phyloP scores from a whole-genome alignment of 352 stramenopile species.

The Phytophthora cryptogea region DNA sequence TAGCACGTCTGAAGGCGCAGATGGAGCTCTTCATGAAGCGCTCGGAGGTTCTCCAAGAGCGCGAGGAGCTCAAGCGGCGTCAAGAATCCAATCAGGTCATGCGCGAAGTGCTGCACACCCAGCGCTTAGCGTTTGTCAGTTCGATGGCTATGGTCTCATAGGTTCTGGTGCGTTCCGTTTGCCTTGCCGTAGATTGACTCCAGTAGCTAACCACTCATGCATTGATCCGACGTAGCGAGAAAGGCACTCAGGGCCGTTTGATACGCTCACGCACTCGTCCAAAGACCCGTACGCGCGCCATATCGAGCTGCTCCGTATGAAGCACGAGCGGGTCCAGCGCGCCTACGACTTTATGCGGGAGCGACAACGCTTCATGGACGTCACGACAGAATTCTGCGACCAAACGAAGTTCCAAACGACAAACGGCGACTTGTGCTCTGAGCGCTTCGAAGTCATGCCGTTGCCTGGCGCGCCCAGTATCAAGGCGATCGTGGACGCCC shows the following conservation, averaged over 20 bases:
- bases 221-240: conserved; percentile 10
- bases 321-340: conserved; percentile 28
- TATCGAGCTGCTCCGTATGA: conserved; percentile 25
- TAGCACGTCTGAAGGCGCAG: conserved; percentile 17
- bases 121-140: conserved; percentile 29
- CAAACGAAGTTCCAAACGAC: conserved; percentile 44
- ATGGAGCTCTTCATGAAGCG: conserved; percentile 13
- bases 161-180: conserved; percentile 15
- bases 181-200: no score
- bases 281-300: conserved; percentile 16
- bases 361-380: conserved; percentile 32
- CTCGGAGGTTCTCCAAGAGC: conserved; percentile 10
- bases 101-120: conserved; percentile 22
- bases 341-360: conserved; percentile 35
- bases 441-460: conserved; percentile 51
- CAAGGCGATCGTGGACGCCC: conserved; percentile 45
- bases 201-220: conserved; percentile 2
- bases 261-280: conserved; percentile 21
- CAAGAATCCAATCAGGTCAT: conserved; percentile 20
- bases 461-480: conserved; percentile 30
- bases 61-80: conserved; percentile 17
- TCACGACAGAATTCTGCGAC: conserved; percentile 32
- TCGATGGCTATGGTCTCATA: conserved; percentile 30
- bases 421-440: conserved; percentile 36
- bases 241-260: conserved; percentile 29